A percentile compares a stretch with the other conserved stretches of the same genome.
These are phyloP conservation scores for Rutstroemia sp. DNA, from an alignment of 2,329 filamentous ascomycete genomes.

Conservation along the genomic window DNA sequence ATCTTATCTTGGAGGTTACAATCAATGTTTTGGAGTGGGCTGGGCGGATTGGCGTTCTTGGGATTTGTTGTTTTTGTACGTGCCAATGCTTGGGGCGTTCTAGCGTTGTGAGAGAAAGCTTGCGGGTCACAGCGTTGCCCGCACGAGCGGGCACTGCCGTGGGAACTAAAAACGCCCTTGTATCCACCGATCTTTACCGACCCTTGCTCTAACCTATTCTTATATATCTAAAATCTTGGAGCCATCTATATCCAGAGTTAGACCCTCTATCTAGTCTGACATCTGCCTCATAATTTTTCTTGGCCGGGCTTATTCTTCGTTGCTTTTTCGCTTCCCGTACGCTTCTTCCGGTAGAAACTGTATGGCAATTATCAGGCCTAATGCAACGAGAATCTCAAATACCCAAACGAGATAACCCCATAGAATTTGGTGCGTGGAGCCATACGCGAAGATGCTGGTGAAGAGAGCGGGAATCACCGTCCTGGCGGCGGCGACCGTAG, in stretches of 20 bases:
- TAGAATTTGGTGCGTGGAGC: conserved; percentile 53
- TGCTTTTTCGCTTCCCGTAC: conserved; percentile 11
- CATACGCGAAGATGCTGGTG: conserved; percentile 60
- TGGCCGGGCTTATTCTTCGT: neutral
- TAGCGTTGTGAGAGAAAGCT: too few relatives aligned
- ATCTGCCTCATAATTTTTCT: neutral
- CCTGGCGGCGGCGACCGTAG: conserved; percentile 51
- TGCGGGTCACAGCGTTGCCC: too few relatives aligned
- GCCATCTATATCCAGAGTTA: neutral
- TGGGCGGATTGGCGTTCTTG: too few relatives aligned
- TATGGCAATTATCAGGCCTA: conserved; percentile 26
- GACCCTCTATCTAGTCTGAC: neutral
- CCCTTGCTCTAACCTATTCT: too few relatives aligned
- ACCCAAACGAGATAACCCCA: conserved; percentile 61
- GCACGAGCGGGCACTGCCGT: too few relatives aligned
- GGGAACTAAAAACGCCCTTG: too few relatives aligned
- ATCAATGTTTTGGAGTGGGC: too few relatives aligned
- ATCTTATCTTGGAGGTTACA: too few relatives aligned
- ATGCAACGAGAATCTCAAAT: conserved; percentile 38
- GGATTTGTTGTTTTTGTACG: too few relatives aligned
- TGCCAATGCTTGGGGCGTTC: too few relatives aligned
- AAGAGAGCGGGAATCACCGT: conserved; percentile 60
- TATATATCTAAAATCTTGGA: too few relatives aligned
- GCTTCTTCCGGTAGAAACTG: conserved; percentile 31
- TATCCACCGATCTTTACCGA: too few relatives aligned